Conservation (phyloP, 495 filamentous ascomycete genomes). For the Platismatia glauca region DNA sequence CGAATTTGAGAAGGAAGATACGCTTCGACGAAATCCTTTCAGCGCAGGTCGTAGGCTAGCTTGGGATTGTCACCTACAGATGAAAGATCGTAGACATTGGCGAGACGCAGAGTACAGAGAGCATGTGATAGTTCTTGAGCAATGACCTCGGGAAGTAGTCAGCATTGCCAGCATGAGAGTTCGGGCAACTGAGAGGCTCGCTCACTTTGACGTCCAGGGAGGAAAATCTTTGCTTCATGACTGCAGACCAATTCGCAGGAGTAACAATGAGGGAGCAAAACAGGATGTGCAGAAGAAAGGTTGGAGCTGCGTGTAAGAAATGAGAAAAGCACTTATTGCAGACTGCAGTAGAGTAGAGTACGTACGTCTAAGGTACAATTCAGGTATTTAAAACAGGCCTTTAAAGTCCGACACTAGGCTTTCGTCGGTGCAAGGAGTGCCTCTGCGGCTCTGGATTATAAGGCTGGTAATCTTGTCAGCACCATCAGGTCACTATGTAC, state of each 20-base stretch:
- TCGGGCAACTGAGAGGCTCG: constrained; percentile 9
- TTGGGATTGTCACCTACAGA: constrained; percentile 41
- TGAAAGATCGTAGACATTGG: constrained; percentile 93
- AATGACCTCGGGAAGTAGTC: constrained; percentile 60
- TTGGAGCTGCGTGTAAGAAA: too few species aligned
- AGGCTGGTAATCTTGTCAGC: too few species aligned
- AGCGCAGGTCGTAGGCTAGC: not conserved
- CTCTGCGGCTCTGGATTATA: too few species aligned
- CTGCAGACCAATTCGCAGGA: not conserved
- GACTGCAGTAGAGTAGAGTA: too few species aligned
- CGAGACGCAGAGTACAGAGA: constrained; percentile 68
- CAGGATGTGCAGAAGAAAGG: too few species aligned
- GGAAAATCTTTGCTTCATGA: constrained; percentile 96
- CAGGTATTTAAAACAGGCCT: too few species aligned
- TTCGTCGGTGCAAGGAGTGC: too few species aligned
- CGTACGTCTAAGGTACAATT: too few species aligned
- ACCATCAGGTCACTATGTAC: too few species aligned
- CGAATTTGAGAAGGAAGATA: constrained; percentile 88
- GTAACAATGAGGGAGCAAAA: too few species aligned
- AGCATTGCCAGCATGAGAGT: not conserved
- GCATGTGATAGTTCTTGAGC: constrained; percentile 76
- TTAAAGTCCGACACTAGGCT: too few species aligned
- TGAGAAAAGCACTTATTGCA: too few species aligned
- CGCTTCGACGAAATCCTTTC: constrained; percentile 37
- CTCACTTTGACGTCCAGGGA: constrained; percentile 79